phyloP scores from a whole-genome alignment of 1,284 basidiomycete species.

The Cryptococcus depauperatus region DNA sequence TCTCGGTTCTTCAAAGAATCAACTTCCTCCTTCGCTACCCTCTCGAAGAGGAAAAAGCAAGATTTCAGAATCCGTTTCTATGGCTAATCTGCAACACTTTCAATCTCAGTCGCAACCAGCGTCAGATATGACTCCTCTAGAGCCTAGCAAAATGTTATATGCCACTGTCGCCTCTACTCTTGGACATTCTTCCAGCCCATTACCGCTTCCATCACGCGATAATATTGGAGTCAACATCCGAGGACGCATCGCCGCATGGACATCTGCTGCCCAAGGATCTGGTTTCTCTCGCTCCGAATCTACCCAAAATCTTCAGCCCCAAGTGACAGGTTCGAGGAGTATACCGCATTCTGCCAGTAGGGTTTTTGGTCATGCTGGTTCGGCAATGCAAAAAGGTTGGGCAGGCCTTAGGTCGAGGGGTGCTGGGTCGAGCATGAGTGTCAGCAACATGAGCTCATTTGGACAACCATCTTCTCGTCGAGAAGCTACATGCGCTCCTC shows the following conservation, averaged over 20 bases:
- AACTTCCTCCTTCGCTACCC: constrained; percentile 29
- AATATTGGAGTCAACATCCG: constrained; percentile 23
- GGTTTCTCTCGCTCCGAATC: constrained; percentile 31
- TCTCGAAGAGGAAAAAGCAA: constrained; percentile 20
- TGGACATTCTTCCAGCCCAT: constrained; percentile 13
- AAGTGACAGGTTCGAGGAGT: constrained; percentile 18
- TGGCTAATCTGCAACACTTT: not conserved
- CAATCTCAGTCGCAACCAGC: constrained; percentile 2
- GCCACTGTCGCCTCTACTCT: constrained; percentile 17
- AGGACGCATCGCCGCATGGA: constrained; percentile 31
- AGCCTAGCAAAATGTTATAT: constrained; percentile 18
- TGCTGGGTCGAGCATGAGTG: constrained; percentile 11
- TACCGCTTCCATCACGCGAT: constrained; percentile 26
- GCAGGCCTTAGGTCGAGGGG: constrained; percentile 33
- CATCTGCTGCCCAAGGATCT: constrained; percentile 19
- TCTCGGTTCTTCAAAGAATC: constrained; percentile 15
- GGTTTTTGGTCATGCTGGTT: constrained; percentile 35
- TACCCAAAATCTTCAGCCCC: constrained; percentile 23
- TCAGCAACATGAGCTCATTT: constrained; percentile 24
- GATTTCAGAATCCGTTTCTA: not conserved
- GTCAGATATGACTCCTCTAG: constrained; percentile 4
- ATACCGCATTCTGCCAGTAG: constrained; percentile 31
- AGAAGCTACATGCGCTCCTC: constrained; percentile 18
- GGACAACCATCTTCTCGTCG: constrained; percentile 10
- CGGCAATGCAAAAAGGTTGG: constrained; percentile 39